Evolutionary conservation across 2,329 filamentous ascomycete species (phyloP), one percentile per base, ranked within the genome.

Genomic region (Fusarium sp.): DNA sequence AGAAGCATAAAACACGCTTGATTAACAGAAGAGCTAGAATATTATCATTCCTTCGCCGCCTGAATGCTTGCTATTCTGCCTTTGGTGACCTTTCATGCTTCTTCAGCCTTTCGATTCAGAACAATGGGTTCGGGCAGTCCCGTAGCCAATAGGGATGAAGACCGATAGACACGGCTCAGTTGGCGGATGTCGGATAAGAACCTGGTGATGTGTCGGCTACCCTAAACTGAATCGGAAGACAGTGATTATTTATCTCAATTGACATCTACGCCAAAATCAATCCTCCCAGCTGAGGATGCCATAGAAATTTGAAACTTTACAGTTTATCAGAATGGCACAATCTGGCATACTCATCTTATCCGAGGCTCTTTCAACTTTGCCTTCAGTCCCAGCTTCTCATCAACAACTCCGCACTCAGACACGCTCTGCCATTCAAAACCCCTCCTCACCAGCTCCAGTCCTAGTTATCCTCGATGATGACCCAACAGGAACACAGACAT

Each of bases 401-500:
- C 33, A 26, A 1, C 38, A 65, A 26, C 39, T 69, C 36, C 66
- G 66, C n/a, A 15, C 28, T 14, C 58, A 58, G 24, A 69, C 26
- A 2, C 28, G 12, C 0, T 47, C 20, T 0, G 28, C 12, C 1
- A 48, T 69, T 0, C 35, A 1, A 0, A 0, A 13, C 0, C 1
- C 8, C 14, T 7, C 42, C 2, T 35, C 51, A 4, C n/a, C 44
- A 18, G 39, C 58, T 3, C 66, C 66, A 0, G 6, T 69, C 0
- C 41, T 69, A 1, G 39, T 69, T 2, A 69, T 69, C 3, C 66
- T 69, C 4, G 66, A 69, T 1, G 66, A 69, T 5, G 66, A 69
- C 15, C 66, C 66, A n/a, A 69, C 66, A 1, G 66, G 66, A 7
- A 69, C 66, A 2, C 66, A 69, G 35, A 69, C 66, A 1, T 69